Percentiles rank a stretch among this genome's conserved stretches.
These are phyloP conservation scores for Mycena crocata DNA, from an alignment of 768 basidiomycete genomes.

Conservation along the genomic window DNA sequence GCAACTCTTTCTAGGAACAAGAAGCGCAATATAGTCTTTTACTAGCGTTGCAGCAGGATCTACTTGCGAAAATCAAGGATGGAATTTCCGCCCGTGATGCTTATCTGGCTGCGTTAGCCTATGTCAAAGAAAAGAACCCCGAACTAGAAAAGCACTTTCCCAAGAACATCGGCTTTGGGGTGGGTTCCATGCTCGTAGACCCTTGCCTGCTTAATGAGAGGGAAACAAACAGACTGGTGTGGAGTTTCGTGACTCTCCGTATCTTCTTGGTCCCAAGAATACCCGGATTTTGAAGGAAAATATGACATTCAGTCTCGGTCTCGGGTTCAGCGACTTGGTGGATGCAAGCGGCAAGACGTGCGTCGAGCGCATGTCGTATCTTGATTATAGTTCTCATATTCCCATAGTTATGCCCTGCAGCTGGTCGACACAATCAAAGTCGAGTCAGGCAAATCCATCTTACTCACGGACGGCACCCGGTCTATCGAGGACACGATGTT, in stretches of 20 bases:
- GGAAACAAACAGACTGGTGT: slow-evolving; percentile 79
- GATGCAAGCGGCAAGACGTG: slow-evolving; percentile 86
- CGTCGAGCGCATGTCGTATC: slow-evolving; percentile 31
- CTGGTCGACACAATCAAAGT: slow-evolving; percentile 91
- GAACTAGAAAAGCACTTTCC: slow-evolving; percentile 87
- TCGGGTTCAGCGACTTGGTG: slow-evolving; percentile 87
- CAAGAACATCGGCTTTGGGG: slow-evolving; percentile 92
- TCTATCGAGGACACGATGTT: slow-evolving; percentile 90
- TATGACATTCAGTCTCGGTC: slow-evolving; percentile 87
- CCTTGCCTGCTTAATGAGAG: slow-evolving; percentile 8
- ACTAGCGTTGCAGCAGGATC: slow-evolving; percentile 79
- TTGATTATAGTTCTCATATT: slow-evolving; percentile 12
- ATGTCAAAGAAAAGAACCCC: slow-evolving; percentile 81
- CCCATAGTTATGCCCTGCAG: slow-evolving; percentile 82
- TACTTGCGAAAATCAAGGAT: slow-evolving; percentile 82
- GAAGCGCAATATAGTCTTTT: slow-evolving; percentile 88
- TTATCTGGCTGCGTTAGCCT: slow-evolving; percentile 80
- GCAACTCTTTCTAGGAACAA: slow-evolving; percentile 73
- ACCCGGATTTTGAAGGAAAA: slow-evolving; percentile 73
- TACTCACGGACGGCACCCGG: slow-evolving; percentile 88
- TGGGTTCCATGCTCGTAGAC: slow-evolving; percentile 50
- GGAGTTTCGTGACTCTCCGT: slow-evolving; percentile 92
- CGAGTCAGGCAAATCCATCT: slow-evolving; percentile 68
- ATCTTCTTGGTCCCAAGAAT: slow-evolving; percentile 87
- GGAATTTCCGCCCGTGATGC: slow-evolving; percentile 82